phyloP scores from a whole-genome alignment of 192 early-diverging fungal species.

The Backusella liffmaniae region DNA sequence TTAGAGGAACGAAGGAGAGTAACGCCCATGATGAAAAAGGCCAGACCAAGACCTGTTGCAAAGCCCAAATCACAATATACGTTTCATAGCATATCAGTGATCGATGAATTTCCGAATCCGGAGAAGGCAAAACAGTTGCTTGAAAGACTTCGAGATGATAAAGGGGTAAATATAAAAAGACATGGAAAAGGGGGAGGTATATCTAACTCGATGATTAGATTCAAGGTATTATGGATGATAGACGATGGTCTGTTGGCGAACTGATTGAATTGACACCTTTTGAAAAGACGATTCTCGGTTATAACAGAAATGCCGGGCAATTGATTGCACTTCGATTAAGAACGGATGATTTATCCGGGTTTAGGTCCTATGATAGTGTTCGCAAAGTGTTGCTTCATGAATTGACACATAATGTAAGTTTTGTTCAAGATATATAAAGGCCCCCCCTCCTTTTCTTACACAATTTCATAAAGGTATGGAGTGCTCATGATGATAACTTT shows the following conservation, averaged over 20 bases:
- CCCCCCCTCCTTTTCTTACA: not conserved
- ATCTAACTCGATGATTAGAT: slow-evolving; percentile 22
- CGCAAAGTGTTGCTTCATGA: slow-evolving; percentile 76
- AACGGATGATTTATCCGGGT: slow-evolving; percentile 75
- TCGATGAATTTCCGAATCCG: slow-evolving; percentile 53
- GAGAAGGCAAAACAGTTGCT: slow-evolving; percentile 58
- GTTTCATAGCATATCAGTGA: slow-evolving; percentile 55
- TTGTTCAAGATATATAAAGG: too few relatives aligned
- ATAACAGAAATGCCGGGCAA: slow-evolving; percentile 67
- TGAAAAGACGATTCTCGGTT: slow-evolving; percentile 68
- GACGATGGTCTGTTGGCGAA: slow-evolving; percentile 65
- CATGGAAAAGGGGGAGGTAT: too few relatives aligned
- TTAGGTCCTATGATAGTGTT: slow-evolving; percentile 67
- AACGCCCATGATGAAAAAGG: not conserved
- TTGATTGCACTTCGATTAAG: slow-evolving; percentile 74
- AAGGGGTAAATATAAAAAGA: slow-evolving; percentile 33
- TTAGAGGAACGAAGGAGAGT: slow-evolving; percentile 8
- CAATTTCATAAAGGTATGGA: slow-evolving; percentile 40
- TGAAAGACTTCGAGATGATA: slow-evolving; percentile 65
- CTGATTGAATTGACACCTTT: slow-evolving; percentile 70
- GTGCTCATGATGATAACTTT: slow-evolving; percentile 72
- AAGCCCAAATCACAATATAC: slow-evolving; percentile 44
- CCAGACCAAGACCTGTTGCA: not conserved
- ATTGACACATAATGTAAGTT: slow-evolving; percentile 65
- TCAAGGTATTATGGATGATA: slow-evolving; percentile 50